Base-by-base conservation (phyloP, 139 green algal species). In the Picochlorum costavermella region DNA sequence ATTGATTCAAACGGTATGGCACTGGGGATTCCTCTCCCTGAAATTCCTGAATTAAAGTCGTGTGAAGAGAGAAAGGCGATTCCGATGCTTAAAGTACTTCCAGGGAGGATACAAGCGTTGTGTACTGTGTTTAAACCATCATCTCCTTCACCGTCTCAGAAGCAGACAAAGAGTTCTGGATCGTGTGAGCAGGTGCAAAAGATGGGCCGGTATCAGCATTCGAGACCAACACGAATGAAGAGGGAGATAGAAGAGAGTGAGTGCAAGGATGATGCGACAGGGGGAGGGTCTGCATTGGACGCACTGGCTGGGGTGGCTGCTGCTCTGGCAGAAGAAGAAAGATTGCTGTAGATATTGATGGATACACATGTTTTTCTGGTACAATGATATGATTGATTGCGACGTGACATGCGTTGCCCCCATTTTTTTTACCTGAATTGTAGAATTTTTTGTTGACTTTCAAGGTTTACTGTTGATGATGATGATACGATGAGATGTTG, bases 61-160 rank as follows among this genome's bases (percentile, higher is more conserved):
- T 25, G 58, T 25, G 16, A n/a, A 10, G 12, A 20, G 5, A 20
- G 20, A 13, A 28, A 50, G 11, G n/a, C 33, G 12, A 53, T 53
- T 53, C 60, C 60, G 12, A 66, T 66, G 36, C 14, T 66, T 6
- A 25, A 25, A 23, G 60, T 66, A 6, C 13, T 56, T n/a, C 60
- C 60, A n/a, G 60, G 60, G 10, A 43, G 60, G n/a, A 43, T 66
- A 10, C 17, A 66, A 20, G 29, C 31, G 14, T 26, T 9, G 1
- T 31, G 14, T 13, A 25, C 60, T 59, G 57, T 44, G 36, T 43
- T 44, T 40, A 63, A 33, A 45, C 50, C 23, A 6, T 36, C 67
- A 14, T 43, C 33, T 53, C 30, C 50, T 20, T 26, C 60, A 25
- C 29, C 46, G 0, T 20, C 49, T 5, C 37, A 46, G 57, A 29